Conservation (phyloP, 768 basidiomycete species). For the Floccularia luteovirens region DNA sequence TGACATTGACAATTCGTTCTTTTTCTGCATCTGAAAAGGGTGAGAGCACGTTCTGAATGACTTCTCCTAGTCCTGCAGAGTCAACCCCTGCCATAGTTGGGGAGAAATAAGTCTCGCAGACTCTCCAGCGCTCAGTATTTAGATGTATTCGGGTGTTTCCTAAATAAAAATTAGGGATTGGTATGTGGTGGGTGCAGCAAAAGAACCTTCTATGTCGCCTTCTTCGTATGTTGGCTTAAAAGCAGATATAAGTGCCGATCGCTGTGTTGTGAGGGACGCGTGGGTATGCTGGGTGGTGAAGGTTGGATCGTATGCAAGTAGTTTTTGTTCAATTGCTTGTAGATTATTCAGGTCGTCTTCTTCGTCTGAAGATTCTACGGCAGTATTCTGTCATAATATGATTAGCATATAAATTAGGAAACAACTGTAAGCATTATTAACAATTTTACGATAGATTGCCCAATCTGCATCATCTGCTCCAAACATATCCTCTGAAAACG, state of each 20-base stretch:
- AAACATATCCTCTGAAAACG: constrained; percentile 77
- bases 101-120: constrained; percentile 88
- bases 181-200: too few relatives aligned
- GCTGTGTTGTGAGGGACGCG: constrained; percentile 64
- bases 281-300: constrained; percentile 83
- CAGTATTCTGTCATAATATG: constrained; percentile 44
- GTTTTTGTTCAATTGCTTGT: constrained; percentile 66
- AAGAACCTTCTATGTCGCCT: constrained; percentile 55
- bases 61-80: constrained; percentile 90
- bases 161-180: constrained; percentile 8
- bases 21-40: constrained; percentile 66
- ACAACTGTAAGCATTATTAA: constrained; percentile 23
- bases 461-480: constrained; percentile 94
- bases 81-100: constrained; percentile 94
- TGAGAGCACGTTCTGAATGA: constrained; percentile 76
- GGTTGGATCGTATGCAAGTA: constrained; percentile 76
- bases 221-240: constrained; percentile 79
- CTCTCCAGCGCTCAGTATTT: constrained; percentile 85
- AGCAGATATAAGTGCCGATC: constrained; percentile 80
- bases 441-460: constrained; percentile 97
- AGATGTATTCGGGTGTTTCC: constrained; percentile 78
- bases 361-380: constrained; percentile 72
- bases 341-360: constrained; percentile 83
- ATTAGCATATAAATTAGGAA: not conserved
- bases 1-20: constrained; percentile 67